Percentiles rank a stretch among this genome's conserved stretches.
phyloP scores from a whole-genome alignment of 306 rosid genomes.

The Vicia faba region DNA sequence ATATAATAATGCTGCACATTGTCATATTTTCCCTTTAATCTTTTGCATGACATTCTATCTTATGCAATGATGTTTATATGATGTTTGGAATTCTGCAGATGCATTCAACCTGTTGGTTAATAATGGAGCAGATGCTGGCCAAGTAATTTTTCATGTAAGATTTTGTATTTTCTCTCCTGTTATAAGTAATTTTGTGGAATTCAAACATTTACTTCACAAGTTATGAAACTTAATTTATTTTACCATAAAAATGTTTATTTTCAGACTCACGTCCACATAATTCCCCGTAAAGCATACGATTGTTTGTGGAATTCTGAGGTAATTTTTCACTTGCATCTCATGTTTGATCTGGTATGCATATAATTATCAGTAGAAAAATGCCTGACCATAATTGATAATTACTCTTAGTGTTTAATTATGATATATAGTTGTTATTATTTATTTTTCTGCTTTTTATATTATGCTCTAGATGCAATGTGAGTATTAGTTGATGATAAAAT shows the following conservation, averaged over 20 bases:
- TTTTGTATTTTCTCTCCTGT: constrained; percentile 12
- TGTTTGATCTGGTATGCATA: constrained; percentile 9
- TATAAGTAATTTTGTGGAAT: background rate
- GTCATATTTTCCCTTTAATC: constrained; percentile 13
- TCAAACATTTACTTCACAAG: constrained; percentile 19
- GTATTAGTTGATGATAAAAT: constrained; percentile 8
- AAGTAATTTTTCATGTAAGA: constrained; percentile 96
- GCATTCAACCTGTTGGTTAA: constrained; percentile 90
- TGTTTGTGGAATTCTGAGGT: constrained; percentile 97
- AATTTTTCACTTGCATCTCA: constrained; percentile 16
- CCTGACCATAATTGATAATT: no score
- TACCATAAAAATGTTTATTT: constrained; percentile 36
- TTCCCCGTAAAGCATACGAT: constrained; percentile 83
- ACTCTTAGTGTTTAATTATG: no score
- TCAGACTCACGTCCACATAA: constrained; percentile 96
- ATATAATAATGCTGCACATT: background rate
- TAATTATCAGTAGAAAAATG: background rate
- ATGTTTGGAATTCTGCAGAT: constrained; percentile 59
- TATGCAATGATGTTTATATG: constrained; percentile 24
- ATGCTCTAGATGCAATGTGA: background rate
- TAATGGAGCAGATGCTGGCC: constrained; percentile 91
- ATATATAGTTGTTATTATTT: no score
- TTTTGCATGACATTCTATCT: constrained; percentile 23
- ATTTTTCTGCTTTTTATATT: no score
- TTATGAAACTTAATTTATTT: constrained; percentile 38